phyloP scores from a whole-genome alignment of 2,329 filamentous ascomycete species.

The Monilinia fructigena region DNA sequence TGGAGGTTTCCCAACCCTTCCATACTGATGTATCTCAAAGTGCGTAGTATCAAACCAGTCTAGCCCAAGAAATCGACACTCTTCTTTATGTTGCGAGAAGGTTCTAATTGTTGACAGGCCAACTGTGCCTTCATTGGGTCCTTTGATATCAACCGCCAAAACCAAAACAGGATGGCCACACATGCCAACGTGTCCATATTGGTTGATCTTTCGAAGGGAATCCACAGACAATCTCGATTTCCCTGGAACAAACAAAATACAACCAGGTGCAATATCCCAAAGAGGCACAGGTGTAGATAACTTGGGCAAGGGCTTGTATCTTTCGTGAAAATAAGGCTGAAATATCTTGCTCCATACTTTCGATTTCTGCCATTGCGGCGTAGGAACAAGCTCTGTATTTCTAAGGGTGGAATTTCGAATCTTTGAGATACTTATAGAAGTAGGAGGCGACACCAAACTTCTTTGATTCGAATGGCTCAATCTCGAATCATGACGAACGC shows the following conservation, averaged over 20 bases:
- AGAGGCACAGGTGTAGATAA: background rate
- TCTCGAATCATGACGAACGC: background rate
- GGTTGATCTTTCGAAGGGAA: background rate
- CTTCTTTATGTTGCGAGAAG: background rate
- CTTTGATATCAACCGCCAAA: conserved; percentile 5
- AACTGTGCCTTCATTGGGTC: background rate
- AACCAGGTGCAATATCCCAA: conserved; percentile 22
- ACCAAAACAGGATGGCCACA: conserved; percentile 9
- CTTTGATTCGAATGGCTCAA: background rate
- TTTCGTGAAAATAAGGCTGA: background rate
- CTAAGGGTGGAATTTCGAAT: background rate
- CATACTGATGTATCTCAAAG: background rate
- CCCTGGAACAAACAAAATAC: background rate
- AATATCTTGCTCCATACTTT: conserved; percentile 20
- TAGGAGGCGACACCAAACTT: background rate
- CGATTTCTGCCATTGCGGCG: conserved; percentile 10
- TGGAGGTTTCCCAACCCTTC: background rate
- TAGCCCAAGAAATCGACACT: conserved; percentile 1
- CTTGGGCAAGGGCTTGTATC: background rate
- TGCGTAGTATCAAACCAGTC: conserved; percentile 6
- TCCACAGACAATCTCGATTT: background rate
- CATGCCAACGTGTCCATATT: background rate
- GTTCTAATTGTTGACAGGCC: background rate
- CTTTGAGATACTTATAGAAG: background rate
- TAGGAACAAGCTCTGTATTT: background rate